Conservation (phyloP, 106 monocot genomes). For the Cymbidium sinense region DNA sequence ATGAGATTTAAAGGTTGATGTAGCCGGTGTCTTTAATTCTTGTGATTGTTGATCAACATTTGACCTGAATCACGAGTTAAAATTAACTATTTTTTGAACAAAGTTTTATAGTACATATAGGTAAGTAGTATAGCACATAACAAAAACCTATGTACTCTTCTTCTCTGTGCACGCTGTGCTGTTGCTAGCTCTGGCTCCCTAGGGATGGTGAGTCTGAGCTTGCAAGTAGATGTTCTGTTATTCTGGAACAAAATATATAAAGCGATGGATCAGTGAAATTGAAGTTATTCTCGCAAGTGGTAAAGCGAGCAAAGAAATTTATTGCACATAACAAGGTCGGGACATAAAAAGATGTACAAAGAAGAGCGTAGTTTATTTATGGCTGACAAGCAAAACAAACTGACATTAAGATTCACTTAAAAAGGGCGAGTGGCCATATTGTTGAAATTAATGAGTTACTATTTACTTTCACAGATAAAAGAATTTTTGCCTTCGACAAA, state of each 20-base stretch:
- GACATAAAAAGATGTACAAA: background rate
- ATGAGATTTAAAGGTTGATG: conserved; percentile 38
- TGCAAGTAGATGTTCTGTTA: conserved; percentile 17
- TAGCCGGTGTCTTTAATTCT: conserved; percentile 11
- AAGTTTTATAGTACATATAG: background rate
- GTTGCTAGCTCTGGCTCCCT: conserved; percentile 75
- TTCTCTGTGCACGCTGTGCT: conserved; percentile 47
- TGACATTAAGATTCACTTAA: background rate
- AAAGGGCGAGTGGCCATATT: background rate
- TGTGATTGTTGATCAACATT: conserved; percentile 16
- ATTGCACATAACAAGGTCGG: background rate
- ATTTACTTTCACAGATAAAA: background rate
- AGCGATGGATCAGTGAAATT: background rate
- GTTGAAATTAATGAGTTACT: background rate
- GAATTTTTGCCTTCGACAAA: background rate
- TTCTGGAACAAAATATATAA: conserved; percentile 28
- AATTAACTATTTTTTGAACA: background rate
- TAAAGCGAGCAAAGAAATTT: background rate
- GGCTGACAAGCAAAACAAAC: background rate
- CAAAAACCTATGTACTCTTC: conserved; percentile 24
- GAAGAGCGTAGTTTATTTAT: background rate
- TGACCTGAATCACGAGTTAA: conserved; percentile 31
- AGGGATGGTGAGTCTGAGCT: conserved; percentile 64
- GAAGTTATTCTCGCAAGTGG: background rate
- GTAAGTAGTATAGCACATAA: background rate